These are phyloP conservation scores for Linum trigynum DNA, from an alignment of 345 rosid genomes.

Conservation along the genomic window DNA sequence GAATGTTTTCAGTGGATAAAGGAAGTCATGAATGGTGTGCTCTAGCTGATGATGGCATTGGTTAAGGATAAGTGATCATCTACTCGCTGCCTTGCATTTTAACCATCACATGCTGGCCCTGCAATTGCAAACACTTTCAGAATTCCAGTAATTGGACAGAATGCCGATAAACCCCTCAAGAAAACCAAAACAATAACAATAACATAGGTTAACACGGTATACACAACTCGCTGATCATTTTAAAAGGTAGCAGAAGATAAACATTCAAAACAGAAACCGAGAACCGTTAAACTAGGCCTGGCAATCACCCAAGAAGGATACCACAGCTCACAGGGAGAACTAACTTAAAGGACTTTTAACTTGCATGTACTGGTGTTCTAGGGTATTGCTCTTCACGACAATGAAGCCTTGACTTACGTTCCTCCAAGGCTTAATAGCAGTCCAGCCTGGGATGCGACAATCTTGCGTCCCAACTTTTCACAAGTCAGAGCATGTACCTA, in stretches of 20 bases:
- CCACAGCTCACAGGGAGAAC: background rate
- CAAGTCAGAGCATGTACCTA: no score
- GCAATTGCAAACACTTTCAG: conserved; percentile 11
- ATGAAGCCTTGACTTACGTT: no score
- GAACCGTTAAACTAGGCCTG: background rate
- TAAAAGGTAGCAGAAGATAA: no score
- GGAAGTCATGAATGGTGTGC: conserved; percentile 6
- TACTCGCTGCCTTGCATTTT: conserved; percentile 58
- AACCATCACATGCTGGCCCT: conserved; percentile 61
- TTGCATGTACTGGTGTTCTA: background rate
- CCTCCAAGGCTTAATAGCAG: no score
- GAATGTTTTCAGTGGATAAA: no score
- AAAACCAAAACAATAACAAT: background rate
- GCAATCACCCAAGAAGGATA: background rate
- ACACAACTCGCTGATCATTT: conserved; percentile 3
- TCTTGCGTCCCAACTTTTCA: no score
- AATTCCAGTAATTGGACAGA: background rate
- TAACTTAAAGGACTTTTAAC: background rate
- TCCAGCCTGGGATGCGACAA: no score
- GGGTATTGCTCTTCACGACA: no score
- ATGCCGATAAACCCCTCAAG: background rate
- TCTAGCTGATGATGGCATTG: conserved; percentile 1
- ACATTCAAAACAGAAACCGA: background rate
- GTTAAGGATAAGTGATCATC: conserved; percentile 1
- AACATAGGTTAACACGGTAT: background rate